Evolutionary conservation across 31 red algal species (phyloP), one percentile per base, ranked within the genome.

Genomic region (Odonthalia washingtoniensis): DNA sequence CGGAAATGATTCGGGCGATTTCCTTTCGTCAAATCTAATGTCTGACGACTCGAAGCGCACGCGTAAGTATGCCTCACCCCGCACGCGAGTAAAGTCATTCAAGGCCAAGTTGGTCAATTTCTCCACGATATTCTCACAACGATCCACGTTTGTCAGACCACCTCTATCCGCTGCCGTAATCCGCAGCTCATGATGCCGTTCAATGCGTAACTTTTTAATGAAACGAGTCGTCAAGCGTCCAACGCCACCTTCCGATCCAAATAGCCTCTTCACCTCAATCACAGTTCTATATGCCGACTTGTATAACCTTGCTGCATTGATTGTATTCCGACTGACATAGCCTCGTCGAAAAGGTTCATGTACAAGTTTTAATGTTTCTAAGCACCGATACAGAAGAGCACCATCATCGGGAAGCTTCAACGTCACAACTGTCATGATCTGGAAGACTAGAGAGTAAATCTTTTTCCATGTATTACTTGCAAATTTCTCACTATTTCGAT

Each of bases 351-450:
- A n/a, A n/a, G n/a, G n/a, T n/a, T n/a, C n/a, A n/a, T n/a, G n/a
- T 5, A 90, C 96, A 33, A 98, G 63, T 76, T 98, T 92, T 33
- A 98, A 12, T 0, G 96, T 92, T 52, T 95, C 93, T 35, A 98
- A 44, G 46, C 86, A 83, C 17, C 96, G 73, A 72, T 98, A 98
- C 2, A 98, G 66, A 34, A 98, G 46, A 42, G 83, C 81, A 12
- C 93, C 93, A 81, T 98, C 93, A 65, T 98, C 93, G 65, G 96
- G 96, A 0, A 81, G 88, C 6, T 70, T 38, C 30, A 45, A 17
- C 5, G 87, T 57, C 18, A 96, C 90, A 32, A 63, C 72, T 3
- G 76, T 28, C 27, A 96, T 87, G 61, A 96, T 87, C 14, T 68
- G 70, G 42, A 85, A 87, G 9, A 77, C 70, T n/a, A 96, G 72